Percentiles rank a stretch among this genome's conserved stretches.
These are phyloP conservation scores for Oryza meyeriana DNA, from an alignment of 176 grass and related monocot genomes.

Conservation along the genomic window DNA sequence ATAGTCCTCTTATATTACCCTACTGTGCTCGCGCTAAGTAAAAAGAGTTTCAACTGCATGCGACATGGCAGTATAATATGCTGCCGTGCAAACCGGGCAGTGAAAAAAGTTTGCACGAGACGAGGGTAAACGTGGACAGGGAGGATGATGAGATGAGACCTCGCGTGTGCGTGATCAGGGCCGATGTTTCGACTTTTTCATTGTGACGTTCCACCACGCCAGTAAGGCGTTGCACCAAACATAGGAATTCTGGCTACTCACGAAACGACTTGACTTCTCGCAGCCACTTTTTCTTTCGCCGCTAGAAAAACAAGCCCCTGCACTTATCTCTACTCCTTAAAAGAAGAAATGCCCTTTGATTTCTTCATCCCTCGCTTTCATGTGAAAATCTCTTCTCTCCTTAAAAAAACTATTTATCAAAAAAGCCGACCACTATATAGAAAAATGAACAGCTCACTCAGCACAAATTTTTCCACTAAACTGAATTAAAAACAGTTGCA, in stretches of 20 bases:
- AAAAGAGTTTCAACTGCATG: neutral
- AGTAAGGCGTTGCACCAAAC: conserved; percentile 1
- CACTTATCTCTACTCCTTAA: no score
- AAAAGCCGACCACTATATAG: no score
- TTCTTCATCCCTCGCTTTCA: no score
- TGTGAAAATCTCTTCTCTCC: no score
- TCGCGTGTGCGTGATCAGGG: neutral
- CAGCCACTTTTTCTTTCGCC: no score
- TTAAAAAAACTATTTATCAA: no score
- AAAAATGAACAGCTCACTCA: no score
- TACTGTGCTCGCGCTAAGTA: no score
- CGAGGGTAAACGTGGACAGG: neutral
- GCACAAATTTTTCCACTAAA: no score
- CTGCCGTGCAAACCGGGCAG: neutral
- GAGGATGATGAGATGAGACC: neutral
- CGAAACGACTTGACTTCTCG: neutral
- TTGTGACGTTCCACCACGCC: neutral
- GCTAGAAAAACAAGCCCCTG: neutral
- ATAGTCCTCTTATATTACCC: no score
- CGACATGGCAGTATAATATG: neutral
- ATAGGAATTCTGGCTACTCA: neutral
- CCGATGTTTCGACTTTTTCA: neutral
- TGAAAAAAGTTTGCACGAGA: neutral
- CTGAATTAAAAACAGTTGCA: no score
- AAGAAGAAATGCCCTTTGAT: no score